Base-by-base conservation (phyloP, 805 yeast species). In the Clavispora vitiphila region DNA sequence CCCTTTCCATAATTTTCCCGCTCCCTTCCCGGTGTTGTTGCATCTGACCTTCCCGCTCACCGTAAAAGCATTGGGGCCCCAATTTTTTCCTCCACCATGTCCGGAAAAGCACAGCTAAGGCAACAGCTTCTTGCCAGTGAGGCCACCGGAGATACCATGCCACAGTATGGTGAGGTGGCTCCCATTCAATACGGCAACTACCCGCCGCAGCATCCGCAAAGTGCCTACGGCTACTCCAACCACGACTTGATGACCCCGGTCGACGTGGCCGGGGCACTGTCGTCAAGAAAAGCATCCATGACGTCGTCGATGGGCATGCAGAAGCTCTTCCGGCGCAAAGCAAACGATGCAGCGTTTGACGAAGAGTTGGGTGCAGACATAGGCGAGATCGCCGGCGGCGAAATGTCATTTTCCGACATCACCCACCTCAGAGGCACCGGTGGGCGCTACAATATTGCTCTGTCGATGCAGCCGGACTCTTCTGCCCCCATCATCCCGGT, bases 401-500 rank as follows among this genome's bases (percentile, higher is more conserved):
- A 60, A 20, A 62, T 83, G 47, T 76, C 87, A 0, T 81, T 82
- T 48, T 78, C 77, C 47, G 90, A 85, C 53, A 65, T 86, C 8
- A 65, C 79, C 19, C 81, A 81, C 37, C 62, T 81, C 2, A 67
- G 83, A 38, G 86, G 81, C 49, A 72, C 83, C 30, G 86, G 86
- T 5, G 76, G 86, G 24, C 40, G 55, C 19, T 83, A 82, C 55
- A 83, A 82, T 3, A 65, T 73, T 15, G 65, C 50, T 24, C 71
- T 38, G 46, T 63, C 34, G 38, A 57, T 31, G 12, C 49, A 55
- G 24, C 40, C 59, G 6, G 59, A 67, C 41, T 87, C 82, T 47
- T 73, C 90, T 0, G 73, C 87, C 0, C 90, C 93, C 8, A 78
- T 82, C 47, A 84, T 86, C 30, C 95, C 95, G 6, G 83, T 88